Conservation (phyloP, 2,329 filamentous ascomycete species). For the Graphiopsis chlorocephala region DNA sequence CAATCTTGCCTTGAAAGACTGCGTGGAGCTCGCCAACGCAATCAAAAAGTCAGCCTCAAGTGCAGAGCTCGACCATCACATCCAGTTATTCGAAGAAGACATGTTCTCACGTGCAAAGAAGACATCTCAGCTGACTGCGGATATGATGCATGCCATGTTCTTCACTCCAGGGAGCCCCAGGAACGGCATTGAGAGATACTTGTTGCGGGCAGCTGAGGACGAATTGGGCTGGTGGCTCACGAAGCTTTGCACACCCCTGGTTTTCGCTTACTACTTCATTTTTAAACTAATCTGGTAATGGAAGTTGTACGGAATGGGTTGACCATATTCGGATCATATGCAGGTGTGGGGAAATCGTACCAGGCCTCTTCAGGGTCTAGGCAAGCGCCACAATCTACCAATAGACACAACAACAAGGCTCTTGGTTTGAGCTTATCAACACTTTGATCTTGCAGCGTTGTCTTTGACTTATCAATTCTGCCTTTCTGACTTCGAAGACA, state of each 20-base stretch:
- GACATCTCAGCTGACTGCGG: slow-evolving; percentile 40
- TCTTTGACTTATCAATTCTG: neutral
- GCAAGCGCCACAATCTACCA: neutral
- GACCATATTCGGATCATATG: neutral
- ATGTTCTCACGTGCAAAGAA: slow-evolving; percentile 39
- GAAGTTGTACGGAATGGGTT: neutral
- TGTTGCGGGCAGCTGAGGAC: slow-evolving; percentile 23
- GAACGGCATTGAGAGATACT: slow-evolving; percentile 41
- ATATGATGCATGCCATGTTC: slow-evolving; percentile 48
- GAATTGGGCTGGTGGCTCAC: slow-evolving; percentile 23
- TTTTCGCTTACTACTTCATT: slow-evolving; percentile 32
- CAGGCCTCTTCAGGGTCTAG: neutral
- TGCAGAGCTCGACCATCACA: slow-evolving; percentile 28
- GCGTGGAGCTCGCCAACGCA: slow-evolving; percentile 34
- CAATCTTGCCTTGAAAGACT: slow-evolving; percentile 38
- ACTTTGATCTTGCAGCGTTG: neutral
- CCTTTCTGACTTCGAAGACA: no score
- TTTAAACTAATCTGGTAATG: slow-evolving; percentile 30
- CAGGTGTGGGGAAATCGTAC: neutral
- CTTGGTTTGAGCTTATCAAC: neutral
- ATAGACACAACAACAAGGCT: neutral
- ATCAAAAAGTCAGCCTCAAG: slow-evolving; percentile 30
- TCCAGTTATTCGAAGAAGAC: slow-evolving; percentile 36
- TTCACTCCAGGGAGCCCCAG: slow-evolving; percentile 48
- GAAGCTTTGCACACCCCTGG: slow-evolving; percentile 23